Evolutionary conservation across 345 rosid genomes (phyloP).

Genomic region (Gossypium stocksii): DNA sequence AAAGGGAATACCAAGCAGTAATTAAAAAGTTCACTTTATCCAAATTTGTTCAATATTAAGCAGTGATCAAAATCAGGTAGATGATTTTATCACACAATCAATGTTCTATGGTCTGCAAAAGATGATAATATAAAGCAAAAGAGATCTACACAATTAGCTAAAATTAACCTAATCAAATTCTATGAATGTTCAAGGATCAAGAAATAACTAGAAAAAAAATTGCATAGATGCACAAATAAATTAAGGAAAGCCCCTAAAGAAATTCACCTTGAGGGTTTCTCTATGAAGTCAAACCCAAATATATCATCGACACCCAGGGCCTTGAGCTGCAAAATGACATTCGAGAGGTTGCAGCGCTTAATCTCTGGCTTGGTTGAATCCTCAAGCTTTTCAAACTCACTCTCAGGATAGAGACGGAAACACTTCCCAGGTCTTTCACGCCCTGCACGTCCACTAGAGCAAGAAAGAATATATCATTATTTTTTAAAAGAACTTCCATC

Average conservation of each 20-base stretch:
- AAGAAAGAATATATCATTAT: conserved; percentile 16
- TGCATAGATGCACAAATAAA: not conserved
- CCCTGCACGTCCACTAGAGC: conserved; percentile 87
- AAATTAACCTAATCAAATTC: not conserved
- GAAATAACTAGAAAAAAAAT: not conserved
- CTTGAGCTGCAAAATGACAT: conserved; percentile 84
- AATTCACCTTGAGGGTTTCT: conserved; percentile 77
- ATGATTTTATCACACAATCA: not conserved
- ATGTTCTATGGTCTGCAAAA: not conserved
- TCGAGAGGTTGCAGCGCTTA: conserved; percentile 87
- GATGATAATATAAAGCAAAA: not conserved
- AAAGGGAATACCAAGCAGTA: not conserved
- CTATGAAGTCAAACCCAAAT: conserved; percentile 86
- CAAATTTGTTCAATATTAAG: not conserved
- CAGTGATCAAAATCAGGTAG: not conserved
- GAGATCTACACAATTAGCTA: not conserved
- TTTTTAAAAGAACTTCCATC: not conserved
- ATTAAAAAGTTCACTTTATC: conserved; percentile 1
- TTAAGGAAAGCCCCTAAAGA: not conserved
- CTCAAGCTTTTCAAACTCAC: conserved; percentile 83
- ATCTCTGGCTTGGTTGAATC: conserved; percentile 91
- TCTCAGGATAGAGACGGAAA: conserved; percentile 86
- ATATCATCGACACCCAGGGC: conserved; percentile 89
- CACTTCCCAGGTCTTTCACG: conserved; percentile 96
- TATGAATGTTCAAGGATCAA: not conserved